Conservation (phyloP, 352 stramenopile species). For the Globisporangium ultimum region DNA sequence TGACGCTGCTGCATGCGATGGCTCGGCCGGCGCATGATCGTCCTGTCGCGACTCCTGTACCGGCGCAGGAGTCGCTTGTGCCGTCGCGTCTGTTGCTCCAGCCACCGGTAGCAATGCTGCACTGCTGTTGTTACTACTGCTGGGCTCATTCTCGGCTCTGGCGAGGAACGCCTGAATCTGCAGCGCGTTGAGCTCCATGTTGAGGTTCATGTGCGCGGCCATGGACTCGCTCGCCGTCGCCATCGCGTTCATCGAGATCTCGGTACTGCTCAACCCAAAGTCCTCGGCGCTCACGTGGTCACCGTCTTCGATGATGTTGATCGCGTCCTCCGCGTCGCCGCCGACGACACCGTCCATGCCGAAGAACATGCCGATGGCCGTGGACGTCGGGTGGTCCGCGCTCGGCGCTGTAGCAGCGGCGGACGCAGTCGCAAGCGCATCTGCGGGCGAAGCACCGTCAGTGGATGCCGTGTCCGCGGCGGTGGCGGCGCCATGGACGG, state of each 20-base stretch:
- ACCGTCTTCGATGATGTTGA: conserved; percentile 45
- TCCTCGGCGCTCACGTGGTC: conserved; percentile 53
- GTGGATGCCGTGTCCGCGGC: not conserved
- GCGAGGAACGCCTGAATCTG: conserved; percentile 54
- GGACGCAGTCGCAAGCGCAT: not conserved
- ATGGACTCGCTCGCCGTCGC: conserved; percentile 23
- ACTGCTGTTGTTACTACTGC: not conserved
- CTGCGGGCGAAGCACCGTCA: not conserved
- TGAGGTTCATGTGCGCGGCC: conserved; percentile 26
- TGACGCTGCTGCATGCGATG: no score
- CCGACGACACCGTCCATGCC: conserved; percentile 9
- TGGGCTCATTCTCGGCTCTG: conserved; percentile 22
- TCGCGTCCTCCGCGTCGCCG: conserved; percentile 20
- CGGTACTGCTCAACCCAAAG: conserved; percentile 32
- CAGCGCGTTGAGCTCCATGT: conserved; percentile 50
- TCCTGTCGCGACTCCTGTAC: no score
- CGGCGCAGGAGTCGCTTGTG: no score
- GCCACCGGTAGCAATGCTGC: not conserved
- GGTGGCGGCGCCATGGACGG: not conserved
- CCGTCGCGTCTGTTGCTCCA: not conserved
- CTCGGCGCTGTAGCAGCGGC: not conserved
- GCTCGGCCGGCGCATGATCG: no score
- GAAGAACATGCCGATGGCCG: conserved; percentile 17
- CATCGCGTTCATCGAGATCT: conserved; percentile 56
- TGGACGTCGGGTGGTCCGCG: not conserved